phyloP scores from a whole-genome alignment of 805 yeast genomes.

The Jamesozyma rosinii region DNA sequence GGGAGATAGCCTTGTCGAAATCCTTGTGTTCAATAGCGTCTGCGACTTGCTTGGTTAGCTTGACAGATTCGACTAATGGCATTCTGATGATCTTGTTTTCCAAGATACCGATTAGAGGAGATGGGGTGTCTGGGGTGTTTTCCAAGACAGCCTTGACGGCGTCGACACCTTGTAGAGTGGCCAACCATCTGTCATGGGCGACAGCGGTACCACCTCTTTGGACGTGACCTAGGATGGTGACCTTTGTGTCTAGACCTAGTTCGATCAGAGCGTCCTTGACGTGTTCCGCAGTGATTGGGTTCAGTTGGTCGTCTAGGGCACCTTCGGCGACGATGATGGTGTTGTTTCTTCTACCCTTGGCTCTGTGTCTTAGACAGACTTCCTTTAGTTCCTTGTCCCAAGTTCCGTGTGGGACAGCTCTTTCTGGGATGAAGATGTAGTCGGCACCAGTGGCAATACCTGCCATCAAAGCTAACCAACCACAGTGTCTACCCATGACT shows the following conservation, averaged over 20 bases:
- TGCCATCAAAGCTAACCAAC: slow-evolving; percentile 96
- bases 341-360: slow-evolving; percentile 84
- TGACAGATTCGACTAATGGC: slow-evolving; percentile 85
- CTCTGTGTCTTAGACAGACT: slow-evolving; percentile 70
- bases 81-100: slow-evolving; percentile 81
- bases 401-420: slow-evolving; percentile 62
- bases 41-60: slow-evolving; percentile 81
- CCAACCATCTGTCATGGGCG: slow-evolving; percentile 83
- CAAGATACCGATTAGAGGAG: slow-evolving; percentile 85
- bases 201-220: slow-evolving; percentile 99
- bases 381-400: slow-evolving; percentile 79
- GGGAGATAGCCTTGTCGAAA: slow-evolving; percentile 76
- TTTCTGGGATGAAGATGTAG: slow-evolving; percentile 87
- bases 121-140: slow-evolving; percentile 80
- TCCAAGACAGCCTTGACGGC: slow-evolving; percentile 90
- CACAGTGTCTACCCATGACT: slow-evolving; percentile 99
- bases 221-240: slow-evolving; percentile 93
- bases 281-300: slow-evolving; percentile 69
- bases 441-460: slow-evolving; percentile 97
- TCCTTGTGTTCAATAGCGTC: slow-evolving; percentile 69
- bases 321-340: slow-evolving; percentile 98
- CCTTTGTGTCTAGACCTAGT: slow-evolving; percentile 86
- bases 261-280: slow-evolving; percentile 78
- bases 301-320: slow-evolving; percentile 74
- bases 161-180: slow-evolving; percentile 95